Evolutionary conservation across 2,329 filamentous ascomycete genomes (phyloP).

Genomic region (Curvularia lunata): DNA sequence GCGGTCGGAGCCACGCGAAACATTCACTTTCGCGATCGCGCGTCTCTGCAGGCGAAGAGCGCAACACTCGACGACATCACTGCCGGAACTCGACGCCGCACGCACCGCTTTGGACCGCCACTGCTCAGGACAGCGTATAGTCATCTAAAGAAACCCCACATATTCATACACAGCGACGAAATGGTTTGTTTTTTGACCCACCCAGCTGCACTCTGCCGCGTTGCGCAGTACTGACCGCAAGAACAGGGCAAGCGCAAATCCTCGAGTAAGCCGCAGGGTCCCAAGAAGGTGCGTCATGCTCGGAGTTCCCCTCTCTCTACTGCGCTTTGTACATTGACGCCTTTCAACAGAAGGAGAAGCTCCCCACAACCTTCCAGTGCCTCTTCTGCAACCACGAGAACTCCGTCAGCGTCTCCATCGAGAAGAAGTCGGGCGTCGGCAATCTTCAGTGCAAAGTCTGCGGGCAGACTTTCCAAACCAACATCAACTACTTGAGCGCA

Average conservation of each 20-base stretch:
- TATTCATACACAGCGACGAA: conserved; percentile 4
- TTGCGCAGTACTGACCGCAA: conserved; percentile 30
- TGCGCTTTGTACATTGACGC: conserved; percentile 16
- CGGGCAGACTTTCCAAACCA: conserved; percentile 90
- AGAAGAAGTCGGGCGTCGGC: conserved; percentile 90
- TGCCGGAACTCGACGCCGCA: background rate
- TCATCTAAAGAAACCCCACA: background rate
- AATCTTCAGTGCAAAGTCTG: conserved; percentile 90
- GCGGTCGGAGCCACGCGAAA: conserved; percentile 32
- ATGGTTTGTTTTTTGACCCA: conserved; percentile 30
- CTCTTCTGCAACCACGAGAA: conserved; percentile 99
- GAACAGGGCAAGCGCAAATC: conserved; percentile 85
- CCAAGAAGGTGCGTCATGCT: conserved; percentile 71
- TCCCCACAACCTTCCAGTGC: conserved; percentile 88
- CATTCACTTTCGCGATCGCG: conserved; percentile 19
- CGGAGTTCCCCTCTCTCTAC: background rate
- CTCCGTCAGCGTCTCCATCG: conserved; percentile 85
- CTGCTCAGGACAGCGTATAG: background rate
- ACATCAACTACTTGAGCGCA: conserved; percentile 89
- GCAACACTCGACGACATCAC: conserved; percentile 2
- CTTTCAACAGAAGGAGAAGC: conserved; percentile 61
- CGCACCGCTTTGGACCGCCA: background rate
- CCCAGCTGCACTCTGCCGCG: conserved; percentile 13
- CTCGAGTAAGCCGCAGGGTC: conserved; percentile 78
- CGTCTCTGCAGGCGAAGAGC: conserved; percentile 16